Evolutionary conservation across 2,329 filamentous ascomycete species (phyloP), one percentile per base, ranked within the genome.

Genomic region (Cladorrhinum sp.): DNA sequence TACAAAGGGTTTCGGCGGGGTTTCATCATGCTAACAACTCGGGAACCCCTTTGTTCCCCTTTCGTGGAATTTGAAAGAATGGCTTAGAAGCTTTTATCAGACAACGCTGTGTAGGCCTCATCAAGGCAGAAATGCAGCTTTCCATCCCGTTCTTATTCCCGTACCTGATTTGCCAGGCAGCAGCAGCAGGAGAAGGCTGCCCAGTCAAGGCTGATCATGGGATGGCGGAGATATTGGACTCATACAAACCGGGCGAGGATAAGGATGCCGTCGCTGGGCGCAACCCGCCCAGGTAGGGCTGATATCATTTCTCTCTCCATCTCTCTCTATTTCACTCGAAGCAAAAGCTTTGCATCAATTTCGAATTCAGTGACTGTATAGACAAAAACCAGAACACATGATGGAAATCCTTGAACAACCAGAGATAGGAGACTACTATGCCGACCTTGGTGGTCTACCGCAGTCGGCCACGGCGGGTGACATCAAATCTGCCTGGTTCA

Each of bases 381-480:
- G 18, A 8, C 5, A 21, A 14, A 20, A 46, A 8, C 5, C n/a
- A 18, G n/a, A 16, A 46, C 8, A 7, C 42, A 46, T 46, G n/a
- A 16, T n/a, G n/a, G n/a, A 46, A 18, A 46, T 16, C 33, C 33
- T 36, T 36, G 33, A 36, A 16, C 33, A 36, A 36, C 33, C 33
- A 36, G 33, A 36, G 14, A 36, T 10, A 36, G 12, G 42, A 16
- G 57, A 62, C 49, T 62, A 57, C 49, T 62, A 62, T 50, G 33
- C 48, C 21, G 53, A 57, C 55, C 52, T 61, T 75, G 57, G 57
- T 0, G 54, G 57, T 1, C 39, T 59, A 21, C 10, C 60, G 2
- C 52, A 50, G 18, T 20, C 39, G 30, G 57, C 60, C n/a, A 42
- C 9, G n/a, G 2, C 33, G 2, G 3, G 9, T n/a, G 46, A 61